Percentiles rank a stretch among this genome's conserved stretches.
These are phyloP conservation scores for Krasilnikovozyma curviuscula DNA, from an alignment of 768 basidiomycete species.

Conservation along the genomic window DNA sequence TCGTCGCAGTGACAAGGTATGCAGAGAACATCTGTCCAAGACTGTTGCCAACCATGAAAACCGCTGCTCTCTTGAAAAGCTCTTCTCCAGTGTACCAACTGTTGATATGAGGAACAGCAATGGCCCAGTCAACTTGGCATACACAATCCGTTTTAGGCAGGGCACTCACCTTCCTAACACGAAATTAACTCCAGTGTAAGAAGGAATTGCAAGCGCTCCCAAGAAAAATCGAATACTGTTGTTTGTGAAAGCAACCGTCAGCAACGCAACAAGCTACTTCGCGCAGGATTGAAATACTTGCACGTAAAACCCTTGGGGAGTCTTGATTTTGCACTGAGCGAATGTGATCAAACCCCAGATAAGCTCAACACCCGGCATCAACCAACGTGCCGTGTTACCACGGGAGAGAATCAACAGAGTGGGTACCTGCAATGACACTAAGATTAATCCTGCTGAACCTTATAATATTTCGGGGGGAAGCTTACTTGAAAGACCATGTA, in stretches of 20 bases:
- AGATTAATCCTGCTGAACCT: neutral
- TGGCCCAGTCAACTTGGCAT: neutral
- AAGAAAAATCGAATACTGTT: slow-evolving; percentile 1
- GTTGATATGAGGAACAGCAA: neutral
- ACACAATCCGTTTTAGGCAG: too few species aligned
- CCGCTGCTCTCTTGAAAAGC: slow-evolving; percentile 7
- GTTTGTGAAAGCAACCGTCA: neutral
- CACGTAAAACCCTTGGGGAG: neutral
- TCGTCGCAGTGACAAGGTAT: too few species aligned
- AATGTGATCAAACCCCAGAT: slow-evolving; percentile 4
- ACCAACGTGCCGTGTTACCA: slow-evolving; percentile 1
- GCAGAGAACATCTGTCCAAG: slow-evolving; percentile 8
- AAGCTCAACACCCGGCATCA: slow-evolving; percentile 4
- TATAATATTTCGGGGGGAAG: neutral
- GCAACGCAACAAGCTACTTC: neutral
- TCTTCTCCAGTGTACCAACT: slow-evolving; percentile 7
- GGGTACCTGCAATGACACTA: slow-evolving; percentile 5
- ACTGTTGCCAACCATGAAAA: slow-evolving; percentile 8
- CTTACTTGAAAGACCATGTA: slow-evolving; percentile 1
- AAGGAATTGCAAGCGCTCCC: slow-evolving; percentile 6
- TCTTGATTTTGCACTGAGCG: neutral
- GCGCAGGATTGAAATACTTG: neutral
- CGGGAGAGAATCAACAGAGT: slow-evolving; percentile 3
- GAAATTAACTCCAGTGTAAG: slow-evolving; percentile 9
- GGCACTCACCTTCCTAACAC: neutral